Percentiles rank a stretch among this genome's conserved stretches.
These are phyloP conservation scores for Albugo laibachii DNA, from an alignment of 352 stramenopile genomes.

Conservation along the genomic window DNA sequence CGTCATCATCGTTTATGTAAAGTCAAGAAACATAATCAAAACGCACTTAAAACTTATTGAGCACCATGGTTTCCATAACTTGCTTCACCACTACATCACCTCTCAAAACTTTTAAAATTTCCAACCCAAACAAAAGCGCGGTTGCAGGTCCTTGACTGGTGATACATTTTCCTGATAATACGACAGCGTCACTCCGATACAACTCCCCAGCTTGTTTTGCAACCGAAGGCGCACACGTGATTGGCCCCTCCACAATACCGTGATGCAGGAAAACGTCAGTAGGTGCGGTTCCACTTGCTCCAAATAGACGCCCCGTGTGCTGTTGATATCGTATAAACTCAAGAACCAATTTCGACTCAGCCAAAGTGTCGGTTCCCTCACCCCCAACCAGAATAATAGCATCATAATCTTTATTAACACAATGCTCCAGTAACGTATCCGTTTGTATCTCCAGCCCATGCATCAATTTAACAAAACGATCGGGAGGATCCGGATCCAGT, in stretches of 20 bases:
- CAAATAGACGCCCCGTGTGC: constrained; percentile 23
- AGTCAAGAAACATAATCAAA: too few relatives aligned
- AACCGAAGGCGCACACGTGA: constrained; percentile 24
- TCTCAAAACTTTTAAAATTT: constrained; percentile 31
- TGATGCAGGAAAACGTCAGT: constrained; percentile 22
- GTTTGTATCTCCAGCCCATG: constrained; percentile 32
- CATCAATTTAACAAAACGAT: constrained; percentile 28
- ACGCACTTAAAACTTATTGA: too few relatives aligned
- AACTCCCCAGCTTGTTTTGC: constrained; percentile 18
- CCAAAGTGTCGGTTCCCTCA: constrained; percentile 23
- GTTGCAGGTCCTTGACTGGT: constrained; percentile 31
- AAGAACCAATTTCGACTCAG: constrained; percentile 21
- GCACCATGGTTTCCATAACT: constrained; percentile 3
- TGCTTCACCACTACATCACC: constrained; percentile 15
- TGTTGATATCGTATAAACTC: constrained; percentile 44
- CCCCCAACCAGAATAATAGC: constrained; percentile 45
- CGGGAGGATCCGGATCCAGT: constrained; percentile 13
- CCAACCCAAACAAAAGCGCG: constrained; percentile 27
- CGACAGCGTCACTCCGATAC: constrained; percentile 28
- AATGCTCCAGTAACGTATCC: constrained; percentile 42
- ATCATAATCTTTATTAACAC: constrained; percentile 31
- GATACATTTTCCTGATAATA: constrained; percentile 27
- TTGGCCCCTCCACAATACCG: constrained; percentile 18
- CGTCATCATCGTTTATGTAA: too few relatives aligned
- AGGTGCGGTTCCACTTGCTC: constrained; percentile 24